phyloP scores from a whole-genome alignment of 2,329 filamentous ascomycete species.

The Helotiales sp. region DNA sequence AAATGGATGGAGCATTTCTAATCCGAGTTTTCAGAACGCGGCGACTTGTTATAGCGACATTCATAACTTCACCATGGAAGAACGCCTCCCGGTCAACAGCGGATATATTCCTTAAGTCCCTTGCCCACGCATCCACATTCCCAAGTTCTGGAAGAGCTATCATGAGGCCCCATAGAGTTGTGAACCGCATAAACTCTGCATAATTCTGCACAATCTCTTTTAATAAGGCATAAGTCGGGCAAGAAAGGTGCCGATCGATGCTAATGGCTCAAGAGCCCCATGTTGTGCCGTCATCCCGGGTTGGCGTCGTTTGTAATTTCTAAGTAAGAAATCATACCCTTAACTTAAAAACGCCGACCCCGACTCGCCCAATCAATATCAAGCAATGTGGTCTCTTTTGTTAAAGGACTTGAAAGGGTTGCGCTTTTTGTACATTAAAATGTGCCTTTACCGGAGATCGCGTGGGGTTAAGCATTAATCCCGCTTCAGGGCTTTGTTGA shows the following conservation, averaged over 20 bases:
- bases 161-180: neutral
- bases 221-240: neutral
- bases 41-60: neutral
- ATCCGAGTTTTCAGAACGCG: neutral
- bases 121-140: neutral
- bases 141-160: neutral
- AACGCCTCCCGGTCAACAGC: neutral
- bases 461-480: neutral
- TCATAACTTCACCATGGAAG: conserved; percentile 3
- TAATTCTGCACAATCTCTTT: neutral
- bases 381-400: neutral
- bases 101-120: neutral
- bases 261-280: neutral
- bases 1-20: neutral
- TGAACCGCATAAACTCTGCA: conserved; percentile 6
- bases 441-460: neutral
- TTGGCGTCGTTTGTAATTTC: neutral
- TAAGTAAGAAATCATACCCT: neutral
- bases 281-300: conserved; percentile 12
- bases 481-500: neutral
- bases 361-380: neutral
- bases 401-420: neutral
- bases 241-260: neutral
- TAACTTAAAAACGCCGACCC: neutral
- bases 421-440: neutral